These are phyloP conservation scores for Trichoderma asperellum DNA, from an alignment of 2,329 filamentous ascomycete genomes.

Conservation along the genomic window DNA sequence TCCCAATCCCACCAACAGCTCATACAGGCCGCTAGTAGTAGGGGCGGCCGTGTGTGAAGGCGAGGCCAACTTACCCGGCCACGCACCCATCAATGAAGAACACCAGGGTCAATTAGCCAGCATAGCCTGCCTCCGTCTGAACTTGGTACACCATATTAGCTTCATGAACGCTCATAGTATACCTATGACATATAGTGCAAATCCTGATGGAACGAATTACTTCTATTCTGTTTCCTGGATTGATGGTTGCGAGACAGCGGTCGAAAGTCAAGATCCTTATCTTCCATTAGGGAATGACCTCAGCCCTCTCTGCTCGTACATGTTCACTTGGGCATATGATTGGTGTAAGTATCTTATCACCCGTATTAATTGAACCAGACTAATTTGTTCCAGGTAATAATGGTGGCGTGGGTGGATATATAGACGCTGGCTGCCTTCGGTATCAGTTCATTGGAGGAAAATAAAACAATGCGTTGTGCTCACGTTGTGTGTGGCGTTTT, in stretches of 20 bases:
- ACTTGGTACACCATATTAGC: not conserved
- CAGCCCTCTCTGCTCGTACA: not conserved
- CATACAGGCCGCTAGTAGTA: not conserved
- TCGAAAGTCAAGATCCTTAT: not conserved
- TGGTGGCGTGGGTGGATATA: slow-evolving; percentile 4
- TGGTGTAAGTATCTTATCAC: not conserved
- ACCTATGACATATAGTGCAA: not conserved
- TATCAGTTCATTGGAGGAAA: slow-evolving; percentile 1
- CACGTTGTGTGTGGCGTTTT: not conserved
- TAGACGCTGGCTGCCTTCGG: slow-evolving; percentile 5
- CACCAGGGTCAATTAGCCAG: not conserved
- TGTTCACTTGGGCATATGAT: not conserved
- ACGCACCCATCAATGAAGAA: not conserved
- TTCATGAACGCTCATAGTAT: not conserved
- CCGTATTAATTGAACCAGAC: not conserved
- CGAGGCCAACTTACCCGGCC: not conserved
- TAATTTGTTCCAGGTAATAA: slow-evolving; percentile 1
- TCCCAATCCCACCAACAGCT: not conserved
- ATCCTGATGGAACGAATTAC: not conserved
- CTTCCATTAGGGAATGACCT: not conserved
- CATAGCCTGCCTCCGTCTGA: not conserved
- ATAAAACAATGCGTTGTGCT: not conserved
- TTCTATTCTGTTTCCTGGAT: not conserved
- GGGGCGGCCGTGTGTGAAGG: not conserved
- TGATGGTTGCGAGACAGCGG: not conserved